These are phyloP conservation scores for Hyparrhenia diplandra DNA, from an alignment of 176 grass and related monocot species.

Conservation along the genomic window DNA sequence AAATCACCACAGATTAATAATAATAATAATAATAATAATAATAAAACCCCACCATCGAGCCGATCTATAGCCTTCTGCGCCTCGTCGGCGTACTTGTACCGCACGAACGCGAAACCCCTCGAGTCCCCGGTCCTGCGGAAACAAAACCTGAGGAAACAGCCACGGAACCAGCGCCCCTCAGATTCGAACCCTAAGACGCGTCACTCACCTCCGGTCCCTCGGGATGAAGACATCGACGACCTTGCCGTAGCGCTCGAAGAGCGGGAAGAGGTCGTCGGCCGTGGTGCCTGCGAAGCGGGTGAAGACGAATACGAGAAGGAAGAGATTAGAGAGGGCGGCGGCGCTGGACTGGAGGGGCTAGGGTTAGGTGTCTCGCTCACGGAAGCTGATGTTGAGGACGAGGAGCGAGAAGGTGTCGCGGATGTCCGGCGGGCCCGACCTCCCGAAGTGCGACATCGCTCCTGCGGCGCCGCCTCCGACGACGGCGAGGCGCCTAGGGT, in stretches of 20 bases:
- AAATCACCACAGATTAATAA: background rate
- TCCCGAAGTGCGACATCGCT: slow-evolving; percentile 93
- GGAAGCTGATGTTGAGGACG: slow-evolving; percentile 97
- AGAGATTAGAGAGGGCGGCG: background rate
- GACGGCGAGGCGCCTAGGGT: slow-evolving; percentile 18
- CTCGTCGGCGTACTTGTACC: slow-evolving; percentile 94
- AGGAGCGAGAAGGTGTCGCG: slow-evolving; percentile 88
- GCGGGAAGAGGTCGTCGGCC: slow-evolving; percentile 86
- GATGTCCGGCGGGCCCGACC: slow-evolving; percentile 86
- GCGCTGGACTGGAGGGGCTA: background rate
- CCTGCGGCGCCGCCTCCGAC: background rate
- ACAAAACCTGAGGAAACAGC: background rate
- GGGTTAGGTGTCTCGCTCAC: slow-evolving; percentile 48
- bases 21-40: no score
- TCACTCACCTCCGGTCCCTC: slow-evolving; percentile 85
- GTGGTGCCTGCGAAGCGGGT: slow-evolving; percentile 52
- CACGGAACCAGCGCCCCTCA: background rate
- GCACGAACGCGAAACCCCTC: slow-evolving; percentile 87
- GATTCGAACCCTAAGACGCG: background rate
- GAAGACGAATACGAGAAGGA: background rate
- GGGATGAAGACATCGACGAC: slow-evolving; percentile 98
- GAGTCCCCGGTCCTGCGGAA: slow-evolving; percentile 68
- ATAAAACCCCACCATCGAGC: slow-evolving; percentile 69
- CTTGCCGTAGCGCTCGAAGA: slow-evolving; percentile 94
- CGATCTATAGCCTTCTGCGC: slow-evolving; percentile 90